Evolutionary conservation across 306 rosid species (phyloP).

Genomic region (Begonia loranthoides): DNA sequence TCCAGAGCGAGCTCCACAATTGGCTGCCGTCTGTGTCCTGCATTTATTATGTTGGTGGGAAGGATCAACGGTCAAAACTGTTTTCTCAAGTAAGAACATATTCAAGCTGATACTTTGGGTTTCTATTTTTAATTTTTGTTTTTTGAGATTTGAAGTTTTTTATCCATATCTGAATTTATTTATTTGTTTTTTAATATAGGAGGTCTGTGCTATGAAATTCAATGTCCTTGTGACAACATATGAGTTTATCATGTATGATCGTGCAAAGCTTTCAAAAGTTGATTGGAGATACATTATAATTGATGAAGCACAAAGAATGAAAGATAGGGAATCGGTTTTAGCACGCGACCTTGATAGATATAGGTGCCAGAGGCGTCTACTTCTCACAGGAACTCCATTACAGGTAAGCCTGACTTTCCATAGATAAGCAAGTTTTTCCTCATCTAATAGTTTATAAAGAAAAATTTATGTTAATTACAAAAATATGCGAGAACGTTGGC

Average conservation of each 20-base stretch:
- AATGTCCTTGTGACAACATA: conserved; percentile 98
- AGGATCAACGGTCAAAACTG: conserved; percentile 81
- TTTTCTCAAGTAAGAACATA: conserved; percentile 66
- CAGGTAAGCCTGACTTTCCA: conserved; percentile 33
- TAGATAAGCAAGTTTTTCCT: no score
- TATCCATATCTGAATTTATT: conserved; percentile 7
- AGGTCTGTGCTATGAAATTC: conserved; percentile 88
- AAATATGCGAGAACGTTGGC: no score
- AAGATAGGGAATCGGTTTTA: conserved; percentile 91
- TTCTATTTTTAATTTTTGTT: conserved; percentile 17
- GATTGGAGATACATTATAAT: conserved; percentile 96
- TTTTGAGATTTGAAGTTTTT: conserved; percentile 9
- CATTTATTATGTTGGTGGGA: conserved; percentile 86
- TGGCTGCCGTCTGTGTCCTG: conserved; percentile 97
- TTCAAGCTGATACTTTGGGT: neutral
- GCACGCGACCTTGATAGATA: conserved; percentile 98
- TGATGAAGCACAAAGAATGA: conserved; percentile 99
- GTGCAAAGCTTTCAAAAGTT: conserved; percentile 83
- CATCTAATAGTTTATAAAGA: no score
- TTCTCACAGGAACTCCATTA: conserved; percentile 92
- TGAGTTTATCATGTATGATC: conserved; percentile 99
- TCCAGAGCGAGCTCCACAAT: conserved; percentile 80
- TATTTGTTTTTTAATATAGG: conserved; percentile 28
- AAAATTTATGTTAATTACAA: no score
- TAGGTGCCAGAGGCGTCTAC: conserved; percentile 91